A percentile compares a stretch with the other conserved stretches of the same genome.
These are phyloP conservation scores for Cupressus sempervirens DNA, from an alignment of 75 land plant genomes.

Conservation along the genomic window DNA sequence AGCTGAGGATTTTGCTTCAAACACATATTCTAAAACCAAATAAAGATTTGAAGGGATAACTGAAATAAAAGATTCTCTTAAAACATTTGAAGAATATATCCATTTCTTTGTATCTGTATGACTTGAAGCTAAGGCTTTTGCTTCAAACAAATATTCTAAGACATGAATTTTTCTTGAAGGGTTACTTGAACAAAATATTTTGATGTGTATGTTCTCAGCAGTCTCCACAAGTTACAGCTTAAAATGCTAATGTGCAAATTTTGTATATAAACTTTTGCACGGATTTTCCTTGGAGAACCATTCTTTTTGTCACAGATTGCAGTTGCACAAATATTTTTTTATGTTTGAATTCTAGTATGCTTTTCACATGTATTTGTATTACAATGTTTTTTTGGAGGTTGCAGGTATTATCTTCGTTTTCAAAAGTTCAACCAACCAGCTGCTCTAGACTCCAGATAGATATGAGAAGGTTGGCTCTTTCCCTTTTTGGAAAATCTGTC, in stretches of 20 bases:
- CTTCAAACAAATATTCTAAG: neutral
- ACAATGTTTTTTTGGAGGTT: neutral
- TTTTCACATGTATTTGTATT: neutral
- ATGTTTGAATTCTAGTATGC: neutral
- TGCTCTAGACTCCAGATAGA: neutral
- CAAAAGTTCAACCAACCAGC: neutral
- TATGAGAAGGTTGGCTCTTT: neutral
- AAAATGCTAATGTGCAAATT: neutral
- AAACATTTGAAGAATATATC: neutral
- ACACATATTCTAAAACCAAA: neutral
- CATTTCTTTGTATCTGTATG: neutral
- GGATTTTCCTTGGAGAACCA: neutral
- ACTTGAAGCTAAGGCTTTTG: neutral
- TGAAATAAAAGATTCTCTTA: neutral
- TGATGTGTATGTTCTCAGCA: neutral
- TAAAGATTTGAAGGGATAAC: neutral
- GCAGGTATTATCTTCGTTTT: neutral
- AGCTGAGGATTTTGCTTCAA: neutral
- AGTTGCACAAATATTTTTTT: neutral
- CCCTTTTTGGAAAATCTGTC: neutral
- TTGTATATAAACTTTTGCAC: too few species aligned
- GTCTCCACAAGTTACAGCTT: neutral
- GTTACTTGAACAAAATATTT: neutral
- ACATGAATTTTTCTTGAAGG: too few species aligned
- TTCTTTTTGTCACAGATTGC: neutral